These are phyloP conservation scores for Blastobotrys americana DNA, from an alignment of 805 yeast species.

Conservation along the genomic window DNA sequence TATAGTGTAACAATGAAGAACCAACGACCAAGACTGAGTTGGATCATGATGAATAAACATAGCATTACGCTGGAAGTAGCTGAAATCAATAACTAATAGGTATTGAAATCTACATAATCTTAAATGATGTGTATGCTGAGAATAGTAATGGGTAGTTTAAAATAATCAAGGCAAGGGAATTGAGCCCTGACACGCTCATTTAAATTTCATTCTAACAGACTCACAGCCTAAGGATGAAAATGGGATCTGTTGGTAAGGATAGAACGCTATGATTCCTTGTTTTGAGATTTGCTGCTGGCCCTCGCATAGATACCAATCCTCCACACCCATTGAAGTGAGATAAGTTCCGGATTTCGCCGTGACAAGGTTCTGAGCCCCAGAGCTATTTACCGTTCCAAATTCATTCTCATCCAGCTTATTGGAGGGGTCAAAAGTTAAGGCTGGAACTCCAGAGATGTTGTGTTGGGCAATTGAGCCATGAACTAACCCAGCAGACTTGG, in stretches of 20 bases:
- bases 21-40: too few relatives aligned
- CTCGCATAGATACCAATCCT: neutral
- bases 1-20: too few relatives aligned
- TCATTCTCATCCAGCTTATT: neutral
- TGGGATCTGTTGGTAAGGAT: neutral
- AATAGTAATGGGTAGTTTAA: too few relatives aligned
- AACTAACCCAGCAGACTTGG: neutral
- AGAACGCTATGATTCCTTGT: constrained; percentile 1
- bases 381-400: neutral
- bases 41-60: too few relatives aligned
- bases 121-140: too few relatives aligned
- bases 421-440: neutral
- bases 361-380: neutral
- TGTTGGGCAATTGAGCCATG: neutral
- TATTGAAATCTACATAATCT: too few relatives aligned
- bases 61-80: too few relatives aligned
- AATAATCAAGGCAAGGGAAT: too few relatives aligned
- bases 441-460: constrained; percentile 1
- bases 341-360: neutral
- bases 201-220: neutral
- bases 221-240: neutral
- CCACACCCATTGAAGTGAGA: constrained; percentile 1
- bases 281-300: neutral
- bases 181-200: too few relatives aligned
- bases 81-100: too few relatives aligned